phyloP scores from a whole-genome alignment of 83 land plant genomes.

The Picea mariana region DNA sequence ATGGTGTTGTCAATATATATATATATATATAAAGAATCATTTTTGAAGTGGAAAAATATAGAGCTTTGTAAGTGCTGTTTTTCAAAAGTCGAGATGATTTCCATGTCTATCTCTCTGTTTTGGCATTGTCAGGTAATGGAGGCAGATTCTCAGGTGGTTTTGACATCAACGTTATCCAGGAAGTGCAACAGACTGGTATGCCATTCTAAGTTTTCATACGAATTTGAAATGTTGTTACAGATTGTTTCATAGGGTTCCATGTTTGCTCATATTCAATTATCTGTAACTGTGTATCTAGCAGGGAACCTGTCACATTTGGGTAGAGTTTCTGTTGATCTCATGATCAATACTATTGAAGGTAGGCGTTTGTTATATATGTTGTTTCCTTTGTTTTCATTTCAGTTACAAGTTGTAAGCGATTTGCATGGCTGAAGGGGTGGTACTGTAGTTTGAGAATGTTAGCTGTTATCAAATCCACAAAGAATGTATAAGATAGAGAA shows the following conservation, averaged over 20 bases:
- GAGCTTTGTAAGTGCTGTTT: too few relatives aligned
- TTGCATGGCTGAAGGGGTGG: neutral
- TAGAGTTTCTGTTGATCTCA: constrained; percentile 62
- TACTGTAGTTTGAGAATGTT: constrained; percentile 20
- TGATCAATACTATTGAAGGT: constrained; percentile 72
- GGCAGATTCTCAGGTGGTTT: constrained; percentile 94
- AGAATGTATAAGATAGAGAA: constrained; percentile 15
- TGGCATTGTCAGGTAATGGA: constrained; percentile 48
- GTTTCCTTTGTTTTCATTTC: neutral
- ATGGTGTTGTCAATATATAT: too few relatives aligned
- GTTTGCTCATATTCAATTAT: neutral
- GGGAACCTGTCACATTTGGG: constrained; percentile 53
- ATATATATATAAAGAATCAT: too few relatives aligned
- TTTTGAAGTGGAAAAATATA: too few relatives aligned
- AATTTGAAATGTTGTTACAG: neutral
- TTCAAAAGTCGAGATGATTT: too few relatives aligned
- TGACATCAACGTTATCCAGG: constrained; percentile 69
- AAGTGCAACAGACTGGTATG: constrained; percentile 70
- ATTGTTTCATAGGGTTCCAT: neutral
- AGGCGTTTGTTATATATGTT: neutral
- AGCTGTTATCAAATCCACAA: constrained; percentile 20
- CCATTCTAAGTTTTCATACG: neutral
- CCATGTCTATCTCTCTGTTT: too few relatives aligned
- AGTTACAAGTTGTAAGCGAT: neutral
- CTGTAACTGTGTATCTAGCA: constrained; percentile 21